A percentile compares a stretch with the other conserved stretches of the same genome.
phyloP scores from a whole-genome alignment of 257 asterid genomes.

The Linaria vulgaris region DNA sequence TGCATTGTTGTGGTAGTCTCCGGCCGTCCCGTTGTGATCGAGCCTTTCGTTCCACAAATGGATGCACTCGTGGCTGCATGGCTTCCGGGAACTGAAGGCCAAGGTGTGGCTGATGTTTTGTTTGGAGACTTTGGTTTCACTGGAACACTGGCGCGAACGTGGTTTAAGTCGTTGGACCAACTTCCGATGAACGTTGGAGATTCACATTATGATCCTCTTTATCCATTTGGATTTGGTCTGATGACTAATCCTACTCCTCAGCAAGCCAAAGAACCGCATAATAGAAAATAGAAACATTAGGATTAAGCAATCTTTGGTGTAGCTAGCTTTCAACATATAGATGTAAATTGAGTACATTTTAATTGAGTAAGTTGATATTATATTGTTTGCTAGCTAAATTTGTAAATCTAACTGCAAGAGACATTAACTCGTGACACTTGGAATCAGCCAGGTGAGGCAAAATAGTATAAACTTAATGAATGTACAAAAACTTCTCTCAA shows the following conservation, averaged over 20 bases:
- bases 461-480: no score
- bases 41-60: conserved; percentile 39
- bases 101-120: conserved; percentile 52
- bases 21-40: conserved; percentile 46
- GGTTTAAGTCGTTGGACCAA: conserved; percentile 56
- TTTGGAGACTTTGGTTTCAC: conserved; percentile 56
- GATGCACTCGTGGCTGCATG: conserved; percentile 60
- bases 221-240: conserved; percentile 55
- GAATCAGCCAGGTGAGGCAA: no score
- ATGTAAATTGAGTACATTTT: no score
- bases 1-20: conserved; percentile 46
- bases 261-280: background rate
- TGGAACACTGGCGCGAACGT: conserved; percentile 52
- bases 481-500: no score
- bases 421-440: no score
- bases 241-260: conserved; percentile 26
- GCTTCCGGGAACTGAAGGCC: conserved; percentile 63
- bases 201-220: conserved; percentile 51
- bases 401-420: no score
- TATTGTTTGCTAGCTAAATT: no score
- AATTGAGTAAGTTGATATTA: no score
- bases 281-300: no score
- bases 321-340: no score
- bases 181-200: conserved; percentile 62
- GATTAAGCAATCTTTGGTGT: no score